phyloP scores from a whole-genome alignment of 1,284 basidiomycete genomes.

The Naganishia liquefaciens region DNA sequence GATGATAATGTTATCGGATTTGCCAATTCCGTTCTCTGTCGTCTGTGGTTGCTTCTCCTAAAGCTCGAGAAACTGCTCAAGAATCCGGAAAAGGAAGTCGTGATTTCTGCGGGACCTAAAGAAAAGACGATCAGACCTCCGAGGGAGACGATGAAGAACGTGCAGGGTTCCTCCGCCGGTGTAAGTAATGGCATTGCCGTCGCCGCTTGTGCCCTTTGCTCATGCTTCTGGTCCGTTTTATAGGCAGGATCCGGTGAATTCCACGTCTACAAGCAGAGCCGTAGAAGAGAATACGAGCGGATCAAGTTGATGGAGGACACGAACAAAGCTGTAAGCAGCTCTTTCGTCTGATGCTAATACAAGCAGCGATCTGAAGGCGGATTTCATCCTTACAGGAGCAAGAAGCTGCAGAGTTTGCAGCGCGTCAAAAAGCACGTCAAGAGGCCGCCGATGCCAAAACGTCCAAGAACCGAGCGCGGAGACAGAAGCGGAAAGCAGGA shows the following conservation, averaged over 20 bases:
- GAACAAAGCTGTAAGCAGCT: slow-evolving; percentile 65
- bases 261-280: slow-evolving; percentile 95
- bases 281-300: slow-evolving; percentile 92
- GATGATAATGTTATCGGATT: slow-evolving; percentile 1
- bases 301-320: slow-evolving; percentile 86
- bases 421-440: slow-evolving; percentile 65
- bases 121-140: slow-evolving; percentile 76
- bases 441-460: slow-evolving; percentile 77
- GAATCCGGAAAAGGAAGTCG: slow-evolving; percentile 47
- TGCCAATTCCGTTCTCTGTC: not conserved
- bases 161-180: slow-evolving; percentile 86
- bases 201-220: not conserved
- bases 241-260: slow-evolving; percentile 90
- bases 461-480: slow-evolving; percentile 84
- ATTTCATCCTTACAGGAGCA: slow-evolving; percentile 59
- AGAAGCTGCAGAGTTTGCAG: slow-evolving; percentile 66
- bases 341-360: not conserved
- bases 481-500: slow-evolving; percentile 76
- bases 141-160: slow-evolving; percentile 97
- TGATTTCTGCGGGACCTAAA: slow-evolving; percentile 70
- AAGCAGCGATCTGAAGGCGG: not conserved
- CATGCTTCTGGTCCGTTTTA: not conserved
- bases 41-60: not conserved
- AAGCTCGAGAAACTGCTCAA: slow-evolving; percentile 34
- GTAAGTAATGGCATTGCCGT: slow-evolving; percentile 26